Base-by-base conservation (phyloP, 2,329 filamentous ascomycete species). In the Colletotrichum graminicola region DNA sequence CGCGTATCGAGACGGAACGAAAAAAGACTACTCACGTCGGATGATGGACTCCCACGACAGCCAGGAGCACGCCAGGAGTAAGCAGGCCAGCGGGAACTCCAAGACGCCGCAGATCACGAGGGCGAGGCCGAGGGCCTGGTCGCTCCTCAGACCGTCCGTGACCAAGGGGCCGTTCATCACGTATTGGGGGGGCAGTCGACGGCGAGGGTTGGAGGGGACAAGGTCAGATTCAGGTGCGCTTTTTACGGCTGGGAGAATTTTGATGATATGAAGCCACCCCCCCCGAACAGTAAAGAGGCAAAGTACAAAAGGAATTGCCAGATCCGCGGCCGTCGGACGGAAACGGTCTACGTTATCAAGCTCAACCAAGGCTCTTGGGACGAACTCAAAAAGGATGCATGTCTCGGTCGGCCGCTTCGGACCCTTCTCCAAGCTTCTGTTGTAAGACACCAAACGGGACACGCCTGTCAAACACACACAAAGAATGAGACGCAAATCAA, bases 1-100 rank as follows among this genome's bases (percentile, higher is more conserved):
- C 4, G 36, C 2, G 11, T n/a, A 7, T 21, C 11, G 18, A n/a
- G 10, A n/a, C 4, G 3, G 8, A 21, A 45, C 18, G n/a, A n/a
- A 18, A 45, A 45, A 18, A 12, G 23, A 47, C 21, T 4, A 62
- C 67, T 34, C 32, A 71, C 67, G 11, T 1, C 49, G 3, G 3
- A 52, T n/a, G 1, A 71, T 26, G 1, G 43, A 36, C 0, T 62
- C 57, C 64, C 63, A 71, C 16, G 67, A 41, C 1, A 62, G 18
- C 56, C 56, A 71, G 1, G 55, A 62, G 0, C 55, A 6, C 5
- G 67, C 64, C 2, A 71, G 29, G 26, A 65, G 56, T 4, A 67
- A 36, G 29, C 67, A 71, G 11, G 41, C 21, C 5, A 43, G 34
- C 5, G 67, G 67, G 6, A 62, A 67, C 41, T 62, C 51, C 10